phyloP scores from a whole-genome alignment of 2,329 filamentous ascomycete species.

The Colletotrichum noveboracense region DNA sequence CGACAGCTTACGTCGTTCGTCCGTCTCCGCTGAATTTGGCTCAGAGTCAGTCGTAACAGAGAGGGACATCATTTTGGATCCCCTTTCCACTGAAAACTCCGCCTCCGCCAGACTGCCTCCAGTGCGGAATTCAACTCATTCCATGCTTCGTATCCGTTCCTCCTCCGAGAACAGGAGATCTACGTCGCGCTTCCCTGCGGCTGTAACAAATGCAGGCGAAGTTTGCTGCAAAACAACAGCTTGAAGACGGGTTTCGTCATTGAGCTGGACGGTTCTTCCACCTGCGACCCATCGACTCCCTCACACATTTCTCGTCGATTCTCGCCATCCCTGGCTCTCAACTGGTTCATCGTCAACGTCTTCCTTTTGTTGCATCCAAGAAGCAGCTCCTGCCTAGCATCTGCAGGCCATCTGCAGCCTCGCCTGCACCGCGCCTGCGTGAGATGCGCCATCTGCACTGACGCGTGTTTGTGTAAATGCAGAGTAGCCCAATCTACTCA shows the following conservation, averaged over 20 bases:
- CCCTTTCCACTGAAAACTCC: background rate
- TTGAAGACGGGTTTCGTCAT: background rate
- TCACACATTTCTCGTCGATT: background rate
- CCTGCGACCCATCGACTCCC: background rate
- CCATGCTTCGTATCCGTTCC: background rate
- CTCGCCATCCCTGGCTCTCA: background rate
- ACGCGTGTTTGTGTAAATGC: background rate
- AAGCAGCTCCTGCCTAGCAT: background rate
- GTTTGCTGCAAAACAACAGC: background rate
- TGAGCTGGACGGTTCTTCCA: background rate
- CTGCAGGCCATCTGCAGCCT: constrained; percentile 7
- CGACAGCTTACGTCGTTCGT: background rate
- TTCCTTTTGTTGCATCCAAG: background rate
- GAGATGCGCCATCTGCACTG: constrained; percentile 6
- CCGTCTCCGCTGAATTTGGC: background rate
- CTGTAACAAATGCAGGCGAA: background rate
- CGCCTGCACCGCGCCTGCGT: background rate
- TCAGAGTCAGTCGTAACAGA: background rate
- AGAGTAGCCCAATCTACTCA: background rate
- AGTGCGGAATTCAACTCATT: background rate
- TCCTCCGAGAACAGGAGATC: background rate
- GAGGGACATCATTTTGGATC: background rate
- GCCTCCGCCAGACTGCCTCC: background rate
- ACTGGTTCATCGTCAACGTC: background rate
- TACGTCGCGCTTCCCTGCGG: background rate